These are phyloP conservation scores for Pleurotus ostreatus DNA, from an alignment of 768 basidiomycete genomes.

Conservation along the genomic window DNA sequence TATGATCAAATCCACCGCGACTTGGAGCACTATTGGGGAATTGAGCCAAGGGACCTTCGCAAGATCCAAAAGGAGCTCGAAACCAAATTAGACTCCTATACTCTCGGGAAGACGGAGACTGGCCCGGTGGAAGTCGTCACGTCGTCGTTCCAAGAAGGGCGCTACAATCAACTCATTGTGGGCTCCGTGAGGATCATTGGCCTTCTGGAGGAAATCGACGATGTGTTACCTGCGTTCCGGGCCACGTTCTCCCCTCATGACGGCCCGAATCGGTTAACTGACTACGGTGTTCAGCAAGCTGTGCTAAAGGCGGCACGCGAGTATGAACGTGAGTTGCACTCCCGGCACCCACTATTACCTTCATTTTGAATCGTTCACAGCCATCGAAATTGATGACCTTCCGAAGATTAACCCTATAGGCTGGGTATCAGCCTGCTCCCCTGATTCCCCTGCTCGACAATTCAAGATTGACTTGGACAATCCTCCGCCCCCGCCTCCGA, in stretches of 20 bases:
- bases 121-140: slow-evolving; percentile 9
- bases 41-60: slow-evolving; percentile 15
- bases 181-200: slow-evolving; percentile 20
- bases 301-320: slow-evolving; percentile 27
- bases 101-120: slow-evolving; percentile 8
- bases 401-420: slow-evolving; percentile 28
- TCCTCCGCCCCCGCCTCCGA: slow-evolving; percentile 25
- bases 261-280: slow-evolving; percentile 29
- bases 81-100: slow-evolving; percentile 9
- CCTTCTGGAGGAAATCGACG: slow-evolving; percentile 33
- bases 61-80: slow-evolving; percentile 7
- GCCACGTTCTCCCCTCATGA: slow-evolving; percentile 38
- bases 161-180: slow-evolving; percentile 5
- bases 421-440: slow-evolving; percentile 38
- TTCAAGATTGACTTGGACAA: slow-evolving; percentile 29
- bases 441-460: slow-evolving; percentile 32
- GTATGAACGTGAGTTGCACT: slow-evolving; percentile 23
- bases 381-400: slow-evolving; percentile 23
- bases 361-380: slow-evolving; percentile 13
- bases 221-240: slow-evolving; percentile 34
- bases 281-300: slow-evolving; percentile 25
- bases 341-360: slow-evolving; percentile 6
- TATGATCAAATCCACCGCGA: slow-evolving; percentile 42
- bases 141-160: slow-evolving; percentile 4
- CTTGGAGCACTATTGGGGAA: slow-evolving; percentile 15